These are phyloP conservation scores for Aspergillus unguis DNA, from an alignment of 2,329 filamentous ascomycete genomes.

Conservation along the genomic window DNA sequence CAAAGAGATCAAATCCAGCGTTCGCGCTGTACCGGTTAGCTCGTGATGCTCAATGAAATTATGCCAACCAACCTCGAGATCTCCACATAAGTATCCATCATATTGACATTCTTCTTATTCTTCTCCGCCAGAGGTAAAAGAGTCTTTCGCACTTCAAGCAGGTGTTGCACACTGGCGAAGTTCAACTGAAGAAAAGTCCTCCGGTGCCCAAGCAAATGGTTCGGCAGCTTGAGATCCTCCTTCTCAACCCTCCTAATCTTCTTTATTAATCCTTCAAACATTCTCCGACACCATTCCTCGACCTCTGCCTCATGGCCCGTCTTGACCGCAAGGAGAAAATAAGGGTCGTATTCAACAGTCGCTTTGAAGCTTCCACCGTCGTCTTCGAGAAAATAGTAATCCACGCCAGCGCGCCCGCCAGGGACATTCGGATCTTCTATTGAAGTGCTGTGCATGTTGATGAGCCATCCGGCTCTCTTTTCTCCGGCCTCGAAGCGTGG, in stretches of 20 bases:
- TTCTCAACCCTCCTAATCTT: slow-evolving; percentile 74
- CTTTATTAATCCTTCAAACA: slow-evolving; percentile 78
- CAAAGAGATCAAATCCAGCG: slow-evolving; percentile 90
- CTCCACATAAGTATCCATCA: slow-evolving; percentile 98
- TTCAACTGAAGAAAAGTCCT: slow-evolving; percentile 81
- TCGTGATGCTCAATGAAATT: background rate
- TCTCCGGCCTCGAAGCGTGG: slow-evolving; percentile 83
- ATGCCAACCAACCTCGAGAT: slow-evolving; percentile 65
- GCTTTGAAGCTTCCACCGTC: slow-evolving; percentile 91
- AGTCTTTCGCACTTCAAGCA: slow-evolving; percentile 78
- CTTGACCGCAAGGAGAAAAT: slow-evolving; percentile 89
- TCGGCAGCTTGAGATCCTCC: slow-evolving; percentile 92
- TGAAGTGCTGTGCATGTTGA: slow-evolving; percentile 87
- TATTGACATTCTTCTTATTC: slow-evolving; percentile 93
- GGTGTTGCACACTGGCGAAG: slow-evolving; percentile 82
- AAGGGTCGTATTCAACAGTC: slow-evolving; percentile 92
- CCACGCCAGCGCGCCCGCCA: slow-evolving; percentile 82
- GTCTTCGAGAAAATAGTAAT: slow-evolving; percentile 95
- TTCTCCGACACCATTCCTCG: slow-evolving; percentile 86
- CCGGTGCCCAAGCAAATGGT: slow-evolving; percentile 87
- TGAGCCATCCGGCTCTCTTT: slow-evolving; percentile 85
- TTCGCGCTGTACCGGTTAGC: slow-evolving; percentile 57
- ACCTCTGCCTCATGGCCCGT: slow-evolving; percentile 86
- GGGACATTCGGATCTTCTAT: slow-evolving; percentile 79
- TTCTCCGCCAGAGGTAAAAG: slow-evolving; percentile 90